Base-by-base conservation (phyloP, 2,329 filamentous ascomycete genomes). In the Monosporascus sp. region DNA sequence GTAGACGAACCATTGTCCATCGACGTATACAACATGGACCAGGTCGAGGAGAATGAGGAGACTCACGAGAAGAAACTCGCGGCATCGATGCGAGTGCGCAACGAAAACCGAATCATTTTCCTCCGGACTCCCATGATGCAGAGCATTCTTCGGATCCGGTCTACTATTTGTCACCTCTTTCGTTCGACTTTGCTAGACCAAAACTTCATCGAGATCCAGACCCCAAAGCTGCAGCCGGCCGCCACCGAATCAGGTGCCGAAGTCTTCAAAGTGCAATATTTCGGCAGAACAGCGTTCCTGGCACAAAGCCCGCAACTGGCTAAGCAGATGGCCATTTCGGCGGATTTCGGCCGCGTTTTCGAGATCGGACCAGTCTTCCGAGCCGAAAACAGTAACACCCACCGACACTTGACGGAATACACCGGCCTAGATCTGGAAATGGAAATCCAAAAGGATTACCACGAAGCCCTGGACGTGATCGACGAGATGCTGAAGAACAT, bases 361-460 rank as follows among this genome's bases (percentile, higher is more conserved):
- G 92, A 97, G 68, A 86, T 94, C 58, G 90, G 90, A 17, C 85
- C 89, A 2, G 91, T 97, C 6, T 97, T 97, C 78, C 85, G 92
- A 60, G 92, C 92, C 1, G 92, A 97, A 68, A 95, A 97, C 74
- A 95, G 89, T 66, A 97, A 97, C 70, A 97, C 92, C 0, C 92
- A 96, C 65, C 85, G 92, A 38, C 92, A 97, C 68, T 77, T 97
- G 77, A 96, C 92, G 0, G 92, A 97, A 69, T 97, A 95, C 68
- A 97, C 91, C 5, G 92, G 92, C 51, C 77, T 97, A 31, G 92
- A 97, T 78, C 71, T 97, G 18, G 92, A 97, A 67, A 97, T 97
- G 93, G 81, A 86, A 3, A 90, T 97, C 57, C 86, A 91, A 48
- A 84, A 89, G 62, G 86, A 95, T 69, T 96, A 97, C 68, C 87